phyloP scores from a whole-genome alignment of 1,284 basidiomycete genomes.

The Malassezia restricta region DNA sequence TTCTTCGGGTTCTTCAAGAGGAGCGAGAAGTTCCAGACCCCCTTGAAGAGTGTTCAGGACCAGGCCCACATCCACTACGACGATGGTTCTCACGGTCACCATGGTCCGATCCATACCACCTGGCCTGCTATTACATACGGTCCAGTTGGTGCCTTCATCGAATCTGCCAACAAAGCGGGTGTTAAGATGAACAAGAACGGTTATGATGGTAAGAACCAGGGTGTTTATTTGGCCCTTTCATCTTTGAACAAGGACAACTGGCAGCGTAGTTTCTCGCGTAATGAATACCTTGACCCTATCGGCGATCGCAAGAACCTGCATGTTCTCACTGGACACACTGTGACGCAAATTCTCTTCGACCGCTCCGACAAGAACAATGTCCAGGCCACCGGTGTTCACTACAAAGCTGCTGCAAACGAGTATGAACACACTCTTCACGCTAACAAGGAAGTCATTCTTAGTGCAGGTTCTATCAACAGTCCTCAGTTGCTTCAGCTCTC shows the following conservation, averaged over 20 bases:
- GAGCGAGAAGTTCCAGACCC: conserved; percentile 20
- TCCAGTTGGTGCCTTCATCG: conserved; percentile 26
- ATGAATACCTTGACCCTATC: conserved; percentile 30
- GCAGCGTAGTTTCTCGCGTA: conserved; percentile 29
- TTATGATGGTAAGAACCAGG: conserved; percentile 29
- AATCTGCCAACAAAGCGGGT: conserved; percentile 17
- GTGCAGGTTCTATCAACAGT: conserved; percentile 46
- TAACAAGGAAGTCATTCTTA: conserved; percentile 34
- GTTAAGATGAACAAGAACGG: conserved; percentile 16
- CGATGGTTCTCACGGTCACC: conserved; percentile 17
- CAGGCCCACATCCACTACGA: conserved; percentile 19
- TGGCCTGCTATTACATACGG: conserved; percentile 27
- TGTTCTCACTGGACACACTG: conserved; percentile 31
- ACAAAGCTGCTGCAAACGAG: conserved; percentile 18
- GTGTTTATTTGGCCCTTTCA: conserved; percentile 26
- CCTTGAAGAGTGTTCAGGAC: conserved; percentile 10
- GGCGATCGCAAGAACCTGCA: conserved; percentile 27
- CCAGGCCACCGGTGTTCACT: conserved; percentile 26
- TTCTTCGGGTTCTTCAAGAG: conserved; percentile 26
- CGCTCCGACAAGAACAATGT: conserved; percentile 8
- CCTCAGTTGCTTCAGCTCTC: conserved; percentile 52
- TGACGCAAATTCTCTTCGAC: conserved; percentile 25
- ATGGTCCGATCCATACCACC: conserved; percentile 25
- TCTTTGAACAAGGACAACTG: conserved; percentile 27
- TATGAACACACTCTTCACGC: conserved; percentile 24